These are phyloP conservation scores for Oryza longistaminata DNA, from an alignment of 176 grass and related monocot species.

Conservation along the genomic window DNA sequence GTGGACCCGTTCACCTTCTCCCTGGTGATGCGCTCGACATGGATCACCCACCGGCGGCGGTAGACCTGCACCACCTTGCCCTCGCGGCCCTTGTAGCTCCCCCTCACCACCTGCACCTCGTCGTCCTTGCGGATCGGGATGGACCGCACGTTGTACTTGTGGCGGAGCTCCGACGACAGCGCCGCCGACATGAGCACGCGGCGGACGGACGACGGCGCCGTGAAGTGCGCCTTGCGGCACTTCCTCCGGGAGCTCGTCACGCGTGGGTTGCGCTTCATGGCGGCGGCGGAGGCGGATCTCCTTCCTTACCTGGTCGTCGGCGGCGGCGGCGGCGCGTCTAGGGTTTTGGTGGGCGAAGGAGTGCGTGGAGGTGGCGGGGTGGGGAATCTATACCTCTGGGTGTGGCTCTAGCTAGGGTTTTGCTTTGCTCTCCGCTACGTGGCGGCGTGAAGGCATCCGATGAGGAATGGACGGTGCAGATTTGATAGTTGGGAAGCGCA, in stretches of 20 bases:
- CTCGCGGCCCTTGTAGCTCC: conserved; percentile 92
- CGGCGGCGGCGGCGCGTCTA: too few species aligned
- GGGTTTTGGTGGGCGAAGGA: too few species aligned
- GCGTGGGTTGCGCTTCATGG: conserved; percentile 85
- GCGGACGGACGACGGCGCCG: conserved; percentile 84
- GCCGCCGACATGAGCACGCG: conserved; percentile 89
- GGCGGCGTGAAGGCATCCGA: too few species aligned
- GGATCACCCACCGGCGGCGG: conserved; percentile 96
- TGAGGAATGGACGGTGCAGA: too few species aligned
- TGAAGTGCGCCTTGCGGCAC: conserved; percentile 98
- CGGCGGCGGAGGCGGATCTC: too few species aligned
- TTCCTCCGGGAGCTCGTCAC: conserved; percentile 89
- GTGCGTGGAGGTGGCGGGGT: too few species aligned
- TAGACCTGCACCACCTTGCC: conserved; percentile 98
- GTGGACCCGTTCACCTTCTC: conserved; percentile 98
- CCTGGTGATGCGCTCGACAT: conserved; percentile 88
- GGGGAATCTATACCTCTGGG: too few species aligned
- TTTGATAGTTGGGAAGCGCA: too few species aligned
- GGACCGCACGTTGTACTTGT: conserved; percentile 93
- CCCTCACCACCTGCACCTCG: conserved; percentile 92
- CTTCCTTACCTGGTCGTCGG: too few species aligned
- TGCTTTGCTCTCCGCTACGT: too few species aligned
- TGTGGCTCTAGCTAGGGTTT: too few species aligned
- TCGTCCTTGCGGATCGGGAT: conserved; percentile 92
- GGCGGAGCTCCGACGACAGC: conserved; percentile 78